Percentiles rank a stretch among this genome's conserved stretches.
Evolutionary conservation across 108 stramenopile genomes (phyloP).

Genomic region (Cyclotella cryptica): DNA sequence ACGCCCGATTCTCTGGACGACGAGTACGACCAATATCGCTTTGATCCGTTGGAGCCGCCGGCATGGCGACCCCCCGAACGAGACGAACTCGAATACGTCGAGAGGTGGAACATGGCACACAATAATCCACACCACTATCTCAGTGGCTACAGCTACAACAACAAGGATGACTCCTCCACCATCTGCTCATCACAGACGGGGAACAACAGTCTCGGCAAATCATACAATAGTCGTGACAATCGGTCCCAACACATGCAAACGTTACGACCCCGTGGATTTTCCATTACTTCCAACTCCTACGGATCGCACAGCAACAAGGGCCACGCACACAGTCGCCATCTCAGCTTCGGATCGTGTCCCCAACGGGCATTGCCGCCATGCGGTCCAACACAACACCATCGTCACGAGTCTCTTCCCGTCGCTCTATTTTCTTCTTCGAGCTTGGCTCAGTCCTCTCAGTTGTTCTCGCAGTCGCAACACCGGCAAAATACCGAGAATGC

Average conservation of each 20-base stretch:
- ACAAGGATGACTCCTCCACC: conserved; percentile 34
- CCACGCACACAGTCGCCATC: background rate
- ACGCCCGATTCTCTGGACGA: conserved; percentile 8
- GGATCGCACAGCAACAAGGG: conserved; percentile 7
- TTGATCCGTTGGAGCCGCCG: conserved; percentile 39
- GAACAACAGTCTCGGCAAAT: conserved; percentile 38
- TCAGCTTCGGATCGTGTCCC: conserved; percentile 27
- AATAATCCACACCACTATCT: conserved; percentile 41
- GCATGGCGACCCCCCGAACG: conserved; percentile 44
- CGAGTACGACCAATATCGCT: background rate
- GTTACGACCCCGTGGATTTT: conserved; percentile 40
- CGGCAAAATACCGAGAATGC: background rate
- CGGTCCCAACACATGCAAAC: background rate
- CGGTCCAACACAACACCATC: conserved; percentile 20
- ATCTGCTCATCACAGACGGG: conserved; percentile 39
- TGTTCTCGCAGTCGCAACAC: background rate
- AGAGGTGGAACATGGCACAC: conserved; percentile 43
- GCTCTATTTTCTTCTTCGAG: conserved; percentile 3
- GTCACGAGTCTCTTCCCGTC: conserved; percentile 9
- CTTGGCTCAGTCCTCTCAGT: background rate
- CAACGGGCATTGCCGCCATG: background rate
- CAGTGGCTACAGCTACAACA: conserved; percentile 1
- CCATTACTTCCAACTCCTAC: conserved; percentile 21
- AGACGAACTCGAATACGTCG: conserved; percentile 44
- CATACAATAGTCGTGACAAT: conserved; percentile 4